These are phyloP conservation scores for Thalia dealbata DNA, from an alignment of 176 grass and related monocot genomes.

Conservation along the genomic window DNA sequence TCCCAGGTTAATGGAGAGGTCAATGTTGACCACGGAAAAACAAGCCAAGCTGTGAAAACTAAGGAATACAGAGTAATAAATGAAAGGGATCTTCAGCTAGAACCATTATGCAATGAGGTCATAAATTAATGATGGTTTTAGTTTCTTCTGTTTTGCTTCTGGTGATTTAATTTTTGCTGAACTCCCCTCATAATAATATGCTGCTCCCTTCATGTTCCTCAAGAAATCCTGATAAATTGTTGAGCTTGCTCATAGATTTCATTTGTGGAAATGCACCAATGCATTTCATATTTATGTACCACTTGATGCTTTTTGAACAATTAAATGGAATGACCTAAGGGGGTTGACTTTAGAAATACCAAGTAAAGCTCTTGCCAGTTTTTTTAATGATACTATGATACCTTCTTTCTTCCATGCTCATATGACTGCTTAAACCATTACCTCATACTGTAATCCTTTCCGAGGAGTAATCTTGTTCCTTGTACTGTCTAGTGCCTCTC, in stretches of 20 bases:
- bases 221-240: background rate
- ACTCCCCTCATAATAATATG: background rate
- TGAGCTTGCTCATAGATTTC: background rate
- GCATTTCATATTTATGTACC: background rate
- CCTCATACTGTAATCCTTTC: background rate
- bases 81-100: constrained; percentile 50
- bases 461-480: background rate
- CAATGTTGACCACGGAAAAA: background rate
- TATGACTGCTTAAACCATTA: background rate
- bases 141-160: background rate
- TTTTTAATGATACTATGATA: background rate
- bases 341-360: too few relatives aligned
- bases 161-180: background rate
- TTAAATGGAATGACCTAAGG: background rate
- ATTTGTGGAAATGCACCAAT: background rate
- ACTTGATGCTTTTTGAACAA: background rate
- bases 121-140: background rate
- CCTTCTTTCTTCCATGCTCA: background rate
- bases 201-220: background rate
- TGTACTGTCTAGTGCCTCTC: background rate
- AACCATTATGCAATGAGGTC: constrained; percentile 69
- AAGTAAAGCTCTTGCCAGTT: too few relatives aligned
- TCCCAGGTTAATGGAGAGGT: constrained; percentile 28
- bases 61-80: constrained; percentile 46
- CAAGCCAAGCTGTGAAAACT: constrained; percentile 5